Conservation (phyloP, 2,329 filamentous ascomycete genomes). For the Pseudogymnoascus sp. region DNA sequence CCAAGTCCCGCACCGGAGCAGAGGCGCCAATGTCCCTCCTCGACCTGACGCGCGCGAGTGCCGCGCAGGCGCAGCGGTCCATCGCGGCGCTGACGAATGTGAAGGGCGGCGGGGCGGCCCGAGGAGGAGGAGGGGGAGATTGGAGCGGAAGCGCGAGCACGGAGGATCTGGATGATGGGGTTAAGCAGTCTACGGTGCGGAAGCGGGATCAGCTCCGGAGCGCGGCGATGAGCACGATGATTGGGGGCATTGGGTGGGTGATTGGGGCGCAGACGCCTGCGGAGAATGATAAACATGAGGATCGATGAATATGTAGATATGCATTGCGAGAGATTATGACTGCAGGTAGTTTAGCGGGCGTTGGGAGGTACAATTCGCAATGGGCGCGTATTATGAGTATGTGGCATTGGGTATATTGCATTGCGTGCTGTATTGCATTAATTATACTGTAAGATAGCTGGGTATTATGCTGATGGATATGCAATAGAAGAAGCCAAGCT, state of each 20-base stretch:
- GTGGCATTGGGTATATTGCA: not conserved
- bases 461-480: not conserved
- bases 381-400: not conserved
- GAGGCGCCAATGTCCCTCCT: constrained; percentile 58
- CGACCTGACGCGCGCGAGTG: constrained; percentile 53
- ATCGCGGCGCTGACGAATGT: constrained; percentile 38
- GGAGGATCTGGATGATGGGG: constrained; percentile 38
- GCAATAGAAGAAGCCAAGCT: not conserved
- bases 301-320: not conserved
- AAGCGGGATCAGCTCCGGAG: constrained; percentile 66
- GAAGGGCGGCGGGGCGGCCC: not conserved
- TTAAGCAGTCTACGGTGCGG: constrained; percentile 40
- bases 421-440: not conserved
- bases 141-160: constrained; percentile 15
- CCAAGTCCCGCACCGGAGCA: constrained; percentile 34
- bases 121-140: not conserved
- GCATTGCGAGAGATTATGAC: not conserved
- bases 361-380: not conserved
- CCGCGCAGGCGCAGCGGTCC: constrained; percentile 50
- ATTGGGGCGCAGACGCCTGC: constrained; percentile 45
- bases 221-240: constrained; percentile 57
- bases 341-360: not conserved
- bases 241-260: constrained; percentile 60
- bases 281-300: not conserved
- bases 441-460: not conserved